Evolutionary conservation across 306 rosid species (phyloP), one percentile per base, ranked within the genome.

Genomic region (Ormosia emarginata): DNA sequence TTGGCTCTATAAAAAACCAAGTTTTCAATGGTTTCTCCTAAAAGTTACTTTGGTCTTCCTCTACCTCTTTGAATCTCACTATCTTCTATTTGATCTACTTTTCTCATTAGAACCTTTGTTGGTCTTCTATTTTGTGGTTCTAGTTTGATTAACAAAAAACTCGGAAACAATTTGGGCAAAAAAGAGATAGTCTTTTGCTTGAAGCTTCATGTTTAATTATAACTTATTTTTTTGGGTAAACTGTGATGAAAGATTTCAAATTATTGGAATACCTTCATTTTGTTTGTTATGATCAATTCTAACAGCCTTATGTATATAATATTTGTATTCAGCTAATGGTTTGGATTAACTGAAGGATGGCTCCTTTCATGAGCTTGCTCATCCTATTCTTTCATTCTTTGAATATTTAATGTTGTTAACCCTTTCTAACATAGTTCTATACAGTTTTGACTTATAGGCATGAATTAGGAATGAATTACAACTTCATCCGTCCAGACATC

Each of bases 391-490:
- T 67, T 33, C 33, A 50, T 74, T 75, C 53, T 81, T 77, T 52
- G 46, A 37, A 40, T 86, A 14, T 44, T 24, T 24, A 46, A 43
- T 62, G 78, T 75, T 69, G 68, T 71, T 46, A 68, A 71, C 71
- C 50, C 61, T 77, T 74, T 74, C 80, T 88, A 73, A 82, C 61
- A 33, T 37, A 18, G 71, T 83, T 36, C 79, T 76, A 73, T 87
- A 72, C 91, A 96, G 99, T 84, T 80, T 84, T 96, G 94, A 91
- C 98, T 72, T 96, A 96, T 84, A 93, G 94, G 86, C 99, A 96
- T 74, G 99, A 96, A 84, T 80, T 89, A 53, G 98, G 99, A 68
- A 96, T 96, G 87, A 90, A 93, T 91, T 96, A 91, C 91, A 83
- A 87, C 85, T 93, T 90, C 91, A 91, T 96, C 86, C 88, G 80